Evolutionary conservation across 2,329 filamentous ascomycete species (phyloP).

Genomic region (Ilyonectria sp.): DNA sequence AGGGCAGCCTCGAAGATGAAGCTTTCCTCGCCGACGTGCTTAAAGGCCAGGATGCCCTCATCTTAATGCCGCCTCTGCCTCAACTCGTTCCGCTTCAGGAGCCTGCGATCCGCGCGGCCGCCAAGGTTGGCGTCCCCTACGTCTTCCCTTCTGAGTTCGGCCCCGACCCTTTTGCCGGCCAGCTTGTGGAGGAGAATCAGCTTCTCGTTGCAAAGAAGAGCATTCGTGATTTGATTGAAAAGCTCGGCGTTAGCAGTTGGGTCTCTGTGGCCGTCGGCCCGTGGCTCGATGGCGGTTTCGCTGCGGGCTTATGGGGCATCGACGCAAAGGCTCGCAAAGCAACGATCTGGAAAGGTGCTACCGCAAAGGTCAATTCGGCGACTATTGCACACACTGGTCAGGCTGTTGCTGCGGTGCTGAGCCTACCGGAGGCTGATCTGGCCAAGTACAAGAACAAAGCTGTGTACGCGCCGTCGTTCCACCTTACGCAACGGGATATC

Average conservation of each 20-base stretch:
- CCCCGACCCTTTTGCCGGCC: conserved; percentile 24
- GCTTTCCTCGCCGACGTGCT: conserved; percentile 21
- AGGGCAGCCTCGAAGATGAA: conserved; percentile 25
- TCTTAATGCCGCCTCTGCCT: conserved; percentile 30
- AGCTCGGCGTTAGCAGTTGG: conserved; percentile 33
- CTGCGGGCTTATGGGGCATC: conserved; percentile 30
- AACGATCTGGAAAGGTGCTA: conserved; percentile 8
- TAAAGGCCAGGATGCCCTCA: conserved; percentile 24
- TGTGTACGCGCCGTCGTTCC: conserved; percentile 21
- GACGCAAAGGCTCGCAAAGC: conserved; percentile 23
- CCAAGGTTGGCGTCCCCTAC: conserved; percentile 20
- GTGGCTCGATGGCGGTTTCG: conserved; percentile 25
- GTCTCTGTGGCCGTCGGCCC: conserved; percentile 30
- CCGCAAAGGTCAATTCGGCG: conserved; percentile 14
- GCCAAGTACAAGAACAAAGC: conserved; percentile 26
- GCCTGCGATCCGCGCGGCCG: conserved; percentile 31
- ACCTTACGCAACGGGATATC: conserved; percentile 25
- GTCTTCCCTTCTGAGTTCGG: conserved; percentile 32
- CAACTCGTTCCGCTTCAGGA: conserved; percentile 31
- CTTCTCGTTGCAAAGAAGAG: conserved; percentile 28
- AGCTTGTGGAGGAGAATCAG: conserved; percentile 26
- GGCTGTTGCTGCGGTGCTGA: conserved; percentile 20
- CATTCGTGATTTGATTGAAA: conserved; percentile 26
- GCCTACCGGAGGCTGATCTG: conserved; percentile 13
- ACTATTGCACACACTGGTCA: conserved; percentile 20